phyloP scores from a whole-genome alignment of 352 stramenopile genomes.

The Elongisporangium anandrum region DNA sequence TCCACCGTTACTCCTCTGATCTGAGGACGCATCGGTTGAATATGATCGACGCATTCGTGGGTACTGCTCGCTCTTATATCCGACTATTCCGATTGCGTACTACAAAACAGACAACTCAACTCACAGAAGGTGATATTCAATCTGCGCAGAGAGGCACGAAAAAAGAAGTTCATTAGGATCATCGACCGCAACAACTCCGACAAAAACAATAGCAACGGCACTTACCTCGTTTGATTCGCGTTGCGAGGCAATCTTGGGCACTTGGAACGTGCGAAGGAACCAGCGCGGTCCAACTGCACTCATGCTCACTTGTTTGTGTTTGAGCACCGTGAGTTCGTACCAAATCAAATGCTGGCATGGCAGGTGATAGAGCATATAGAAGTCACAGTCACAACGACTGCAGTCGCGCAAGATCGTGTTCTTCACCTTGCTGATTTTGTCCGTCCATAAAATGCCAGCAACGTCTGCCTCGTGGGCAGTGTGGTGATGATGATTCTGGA shows the following conservation, averaged over 20 bases:
- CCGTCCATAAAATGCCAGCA: slow-evolving; percentile 33
- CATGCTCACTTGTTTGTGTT: slow-evolving; percentile 65
- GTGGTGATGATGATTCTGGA: slow-evolving; percentile 1
- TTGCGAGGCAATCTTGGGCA: slow-evolving; percentile 44
- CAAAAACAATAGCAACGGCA: neutral
- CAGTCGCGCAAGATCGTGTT: slow-evolving; percentile 55
- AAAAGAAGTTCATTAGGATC: too few relatives aligned
- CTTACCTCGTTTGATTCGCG: slow-evolving; percentile 70
- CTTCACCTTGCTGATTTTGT: slow-evolving; percentile 55
- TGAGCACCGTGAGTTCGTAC: slow-evolving; percentile 62
- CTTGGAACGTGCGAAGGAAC: slow-evolving; percentile 69
- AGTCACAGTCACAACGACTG: slow-evolving; percentile 62
- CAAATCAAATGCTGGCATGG: slow-evolving; percentile 72
- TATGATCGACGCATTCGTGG: neutral
- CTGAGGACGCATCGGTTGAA: too few relatives aligned
- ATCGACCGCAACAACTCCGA: neutral
- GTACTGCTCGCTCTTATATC: neutral
- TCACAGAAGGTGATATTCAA: slow-evolving; percentile 67
- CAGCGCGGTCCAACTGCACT: slow-evolving; percentile 48
- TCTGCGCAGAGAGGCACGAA: slow-evolving; percentile 13
- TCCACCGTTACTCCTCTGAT: neutral
- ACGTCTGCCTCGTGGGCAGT: slow-evolving; percentile 12
- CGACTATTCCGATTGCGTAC: neutral
- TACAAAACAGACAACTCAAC: slow-evolving; percentile 24
- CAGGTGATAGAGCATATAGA: slow-evolving; percentile 59